Evolutionary conservation across 257 asterid species (phyloP).

Genomic region (Capsicum rhomboideum): DNA sequence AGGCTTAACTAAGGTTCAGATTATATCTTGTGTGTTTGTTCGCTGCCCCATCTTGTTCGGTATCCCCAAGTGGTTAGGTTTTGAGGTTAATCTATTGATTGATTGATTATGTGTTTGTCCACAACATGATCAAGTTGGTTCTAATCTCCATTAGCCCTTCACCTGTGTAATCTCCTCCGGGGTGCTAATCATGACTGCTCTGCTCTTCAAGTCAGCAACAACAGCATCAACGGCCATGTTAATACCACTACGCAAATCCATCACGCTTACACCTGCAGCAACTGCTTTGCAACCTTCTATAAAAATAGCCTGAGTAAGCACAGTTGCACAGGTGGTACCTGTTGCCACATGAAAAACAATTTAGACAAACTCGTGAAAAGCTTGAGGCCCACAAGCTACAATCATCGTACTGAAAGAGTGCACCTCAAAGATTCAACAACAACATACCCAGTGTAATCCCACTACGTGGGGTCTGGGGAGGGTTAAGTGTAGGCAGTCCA

Average conservation of each 20-base stretch:
- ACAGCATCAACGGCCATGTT: constrained; percentile 79
- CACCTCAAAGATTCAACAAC: background rate
- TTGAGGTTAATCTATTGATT: background rate
- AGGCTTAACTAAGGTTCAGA: background rate
- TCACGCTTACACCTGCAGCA: constrained; percentile 79
- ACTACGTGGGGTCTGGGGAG: too few relatives aligned
- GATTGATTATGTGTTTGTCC: background rate
- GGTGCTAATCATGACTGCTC: constrained; percentile 81
- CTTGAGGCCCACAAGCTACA: background rate
- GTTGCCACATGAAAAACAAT: constrained; percentile 19
- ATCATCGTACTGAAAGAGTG: background rate
- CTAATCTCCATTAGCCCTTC: constrained; percentile 12
- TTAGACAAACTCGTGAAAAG: background rate
- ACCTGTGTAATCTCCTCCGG: constrained; percentile 94
- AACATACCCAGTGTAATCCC: too few relatives aligned
- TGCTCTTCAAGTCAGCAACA: constrained; percentile 66
- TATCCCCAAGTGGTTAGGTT: background rate
- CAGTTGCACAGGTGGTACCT: constrained; percentile 98
- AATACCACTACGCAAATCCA: constrained; percentile 89
- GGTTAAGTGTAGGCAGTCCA: too few relatives aligned
- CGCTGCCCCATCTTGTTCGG: background rate
- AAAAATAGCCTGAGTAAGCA: constrained; percentile 81
- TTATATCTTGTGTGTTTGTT: background rate
- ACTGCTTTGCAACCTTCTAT: constrained; percentile 84
- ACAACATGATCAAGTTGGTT: background rate